Percentiles rank a stretch among this genome's conserved stretches.
phyloP scores from a whole-genome alignment of 2,329 filamentous ascomycete species.

The Arthrobotrys conoides region DNA sequence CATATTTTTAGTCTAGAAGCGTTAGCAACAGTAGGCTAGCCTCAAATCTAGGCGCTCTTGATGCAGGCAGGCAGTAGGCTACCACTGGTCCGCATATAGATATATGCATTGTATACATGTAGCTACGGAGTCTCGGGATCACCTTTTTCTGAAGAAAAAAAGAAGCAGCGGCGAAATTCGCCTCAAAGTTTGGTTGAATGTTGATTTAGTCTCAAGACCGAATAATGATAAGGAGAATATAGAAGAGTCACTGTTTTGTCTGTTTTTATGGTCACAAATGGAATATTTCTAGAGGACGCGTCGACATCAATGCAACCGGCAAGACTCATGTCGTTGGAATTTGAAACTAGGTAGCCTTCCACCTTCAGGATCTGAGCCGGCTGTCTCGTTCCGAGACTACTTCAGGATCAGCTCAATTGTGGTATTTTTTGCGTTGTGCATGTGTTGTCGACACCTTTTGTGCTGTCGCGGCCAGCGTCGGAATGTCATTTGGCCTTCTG shows the following conservation, averaged over 20 bases:
- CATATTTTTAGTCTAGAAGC: background rate
- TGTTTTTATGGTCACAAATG: no score
- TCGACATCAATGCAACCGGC: no score
- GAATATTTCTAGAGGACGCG: background rate
- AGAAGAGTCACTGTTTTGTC: background rate
- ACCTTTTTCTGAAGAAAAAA: background rate
- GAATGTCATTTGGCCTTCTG: conserved; percentile 34
- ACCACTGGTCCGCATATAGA: background rate
- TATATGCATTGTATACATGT: background rate
- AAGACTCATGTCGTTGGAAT: conserved; percentile 14
- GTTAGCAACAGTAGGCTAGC: no score
- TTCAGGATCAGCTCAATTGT: conserved; percentile 7
- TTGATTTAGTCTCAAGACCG: background rate
- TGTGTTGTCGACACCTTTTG: conserved; percentile 17
- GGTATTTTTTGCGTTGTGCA: conserved; percentile 60
- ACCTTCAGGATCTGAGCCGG: no score
- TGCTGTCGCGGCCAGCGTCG: conserved; percentile 14
- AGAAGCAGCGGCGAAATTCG: background rate
- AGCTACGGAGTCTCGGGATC: background rate
- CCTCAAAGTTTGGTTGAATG: background rate
- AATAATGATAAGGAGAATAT: background rate
- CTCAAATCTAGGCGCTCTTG: no score
- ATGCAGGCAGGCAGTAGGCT: background rate
- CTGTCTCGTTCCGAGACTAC: no score
- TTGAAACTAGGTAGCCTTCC: no score